Evolutionary conservation across 139 green algal species (phyloP).

Genomic region (Raphidocelis subcapitata): DNA sequence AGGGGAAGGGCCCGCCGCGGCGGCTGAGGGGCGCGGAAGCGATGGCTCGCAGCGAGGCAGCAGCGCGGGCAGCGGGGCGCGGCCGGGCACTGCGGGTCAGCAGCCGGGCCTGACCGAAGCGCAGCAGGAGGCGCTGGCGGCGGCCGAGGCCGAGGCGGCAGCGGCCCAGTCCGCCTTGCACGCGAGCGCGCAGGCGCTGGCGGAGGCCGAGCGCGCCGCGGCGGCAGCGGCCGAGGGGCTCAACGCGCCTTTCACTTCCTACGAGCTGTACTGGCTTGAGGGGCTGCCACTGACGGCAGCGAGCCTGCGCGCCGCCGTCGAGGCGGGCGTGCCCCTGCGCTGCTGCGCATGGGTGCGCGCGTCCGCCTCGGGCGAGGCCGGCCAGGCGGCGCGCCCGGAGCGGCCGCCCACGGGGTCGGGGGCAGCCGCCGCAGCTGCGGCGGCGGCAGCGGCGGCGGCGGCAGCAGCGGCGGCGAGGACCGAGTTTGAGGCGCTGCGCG

Average conservation of each 20-base stretch:
- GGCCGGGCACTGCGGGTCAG: neutral
- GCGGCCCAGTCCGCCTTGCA: too few relatives aligned
- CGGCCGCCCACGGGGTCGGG: neutral
- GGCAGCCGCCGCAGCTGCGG: neutral
- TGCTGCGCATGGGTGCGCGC: conserved; percentile 20
- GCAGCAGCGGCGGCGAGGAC: neutral
- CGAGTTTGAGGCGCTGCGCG: conserved; percentile 8
- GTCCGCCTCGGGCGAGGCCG: neutral
- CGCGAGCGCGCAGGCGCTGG: conserved; percentile 8
- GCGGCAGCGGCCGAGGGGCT: conserved; percentile 1
- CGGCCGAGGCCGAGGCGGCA: conserved; percentile 5
- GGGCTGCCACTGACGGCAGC: conserved; percentile 25
- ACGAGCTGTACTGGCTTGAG: conserved; percentile 48
- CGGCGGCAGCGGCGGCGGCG: neutral
- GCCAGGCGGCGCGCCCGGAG: neutral
- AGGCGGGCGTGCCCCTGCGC: conserved; percentile 33
- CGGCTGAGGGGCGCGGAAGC: too few relatives aligned
- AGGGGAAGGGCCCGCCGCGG: too few relatives aligned
- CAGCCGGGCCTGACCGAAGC: conserved; percentile 1
- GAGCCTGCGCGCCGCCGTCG: conserved; percentile 13
- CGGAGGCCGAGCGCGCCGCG: neutral
- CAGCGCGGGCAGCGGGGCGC: too few relatives aligned
- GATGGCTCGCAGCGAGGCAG: too few relatives aligned
- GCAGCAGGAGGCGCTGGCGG: conserved; percentile 1
- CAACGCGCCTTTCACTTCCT: conserved; percentile 23